phyloP scores from a whole-genome alignment of 345 rosid genomes.

The Excoecaria agallocha region DNA sequence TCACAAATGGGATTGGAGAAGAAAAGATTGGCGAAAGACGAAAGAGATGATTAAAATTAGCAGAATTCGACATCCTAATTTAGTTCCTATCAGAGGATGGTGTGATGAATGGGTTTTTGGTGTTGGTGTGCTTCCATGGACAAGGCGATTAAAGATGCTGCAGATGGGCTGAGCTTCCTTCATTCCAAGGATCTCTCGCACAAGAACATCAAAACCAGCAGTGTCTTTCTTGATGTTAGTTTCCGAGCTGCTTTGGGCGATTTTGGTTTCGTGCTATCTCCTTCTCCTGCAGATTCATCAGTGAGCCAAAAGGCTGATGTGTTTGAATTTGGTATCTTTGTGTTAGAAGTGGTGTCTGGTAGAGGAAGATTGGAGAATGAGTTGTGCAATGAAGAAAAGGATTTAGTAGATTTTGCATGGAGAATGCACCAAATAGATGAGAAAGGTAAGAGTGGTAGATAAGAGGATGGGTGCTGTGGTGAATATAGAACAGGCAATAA shows the following conservation, averaged over 20 bases:
- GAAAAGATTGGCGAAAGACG: slow-evolving; percentile 35
- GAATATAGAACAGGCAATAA: slow-evolving; percentile 41
- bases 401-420: slow-evolving; percentile 48
- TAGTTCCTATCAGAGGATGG: slow-evolving; percentile 51
- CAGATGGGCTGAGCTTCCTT: slow-evolving; percentile 41
- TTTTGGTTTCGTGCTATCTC: slow-evolving; percentile 42
- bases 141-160: slow-evolving; percentile 37
- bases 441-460: slow-evolving; percentile 38
- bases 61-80: slow-evolving; percentile 43
- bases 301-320: slow-evolving; percentile 17
- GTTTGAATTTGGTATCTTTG: slow-evolving; percentile 48
- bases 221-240: slow-evolving; percentile 45
- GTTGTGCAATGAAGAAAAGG: slow-evolving; percentile 29
- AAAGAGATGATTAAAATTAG: slow-evolving; percentile 40
- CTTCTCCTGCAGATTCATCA: no score
- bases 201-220: slow-evolving; percentile 51
- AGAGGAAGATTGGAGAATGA: slow-evolving; percentile 35
- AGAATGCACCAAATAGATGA: slow-evolving; percentile 46
- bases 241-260: slow-evolving; percentile 52
- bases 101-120: slow-evolving; percentile 48
- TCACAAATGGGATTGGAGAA: slow-evolving; percentile 25
- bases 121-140: slow-evolving; percentile 48
- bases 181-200: slow-evolving; percentile 43
- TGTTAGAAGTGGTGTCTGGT: slow-evolving; percentile 46
- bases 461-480: slow-evolving; percentile 47